Percentiles rank a stretch among this genome's conserved stretches.
Conservation (phyloP, 805 yeast genomes). For the Lipomyces sp. region DNA sequence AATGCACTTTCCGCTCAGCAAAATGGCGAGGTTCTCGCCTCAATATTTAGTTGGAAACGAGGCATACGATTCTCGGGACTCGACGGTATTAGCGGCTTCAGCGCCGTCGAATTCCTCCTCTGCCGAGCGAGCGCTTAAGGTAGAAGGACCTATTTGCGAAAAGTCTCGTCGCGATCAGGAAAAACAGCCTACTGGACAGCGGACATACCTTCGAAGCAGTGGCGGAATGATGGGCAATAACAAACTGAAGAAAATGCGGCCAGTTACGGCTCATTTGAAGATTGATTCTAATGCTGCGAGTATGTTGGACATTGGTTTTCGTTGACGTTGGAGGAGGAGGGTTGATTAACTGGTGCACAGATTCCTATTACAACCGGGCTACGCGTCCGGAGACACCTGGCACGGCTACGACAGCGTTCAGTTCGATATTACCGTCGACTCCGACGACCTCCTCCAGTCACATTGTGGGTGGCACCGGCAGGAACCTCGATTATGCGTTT, state of each 20-base stretch:
- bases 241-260: background rate
- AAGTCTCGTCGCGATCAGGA: background rate
- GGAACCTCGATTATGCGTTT: constrained; percentile 47
- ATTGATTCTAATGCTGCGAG: constrained; percentile 22
- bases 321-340: background rate
- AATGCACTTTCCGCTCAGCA: background rate
- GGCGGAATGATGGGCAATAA: background rate
- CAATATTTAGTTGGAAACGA: background rate
- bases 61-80: background rate
- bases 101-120: background rate
- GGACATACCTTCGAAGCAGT: background rate
- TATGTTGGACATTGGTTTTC: background rate
- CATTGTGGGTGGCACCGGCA: background rate
- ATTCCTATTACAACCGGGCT: background rate
- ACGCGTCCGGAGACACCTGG: background rate
- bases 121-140: background rate
- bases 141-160: background rate
- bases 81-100: background rate
- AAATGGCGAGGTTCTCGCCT: background rate
- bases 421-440: background rate
- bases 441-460: background rate
- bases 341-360: background rate
- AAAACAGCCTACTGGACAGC: background rate
- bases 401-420: background rate
- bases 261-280: constrained; percentile 1